Conservation (phyloP, 2,329 filamentous ascomycete species). For the Nigrospora oryzae region DNA sequence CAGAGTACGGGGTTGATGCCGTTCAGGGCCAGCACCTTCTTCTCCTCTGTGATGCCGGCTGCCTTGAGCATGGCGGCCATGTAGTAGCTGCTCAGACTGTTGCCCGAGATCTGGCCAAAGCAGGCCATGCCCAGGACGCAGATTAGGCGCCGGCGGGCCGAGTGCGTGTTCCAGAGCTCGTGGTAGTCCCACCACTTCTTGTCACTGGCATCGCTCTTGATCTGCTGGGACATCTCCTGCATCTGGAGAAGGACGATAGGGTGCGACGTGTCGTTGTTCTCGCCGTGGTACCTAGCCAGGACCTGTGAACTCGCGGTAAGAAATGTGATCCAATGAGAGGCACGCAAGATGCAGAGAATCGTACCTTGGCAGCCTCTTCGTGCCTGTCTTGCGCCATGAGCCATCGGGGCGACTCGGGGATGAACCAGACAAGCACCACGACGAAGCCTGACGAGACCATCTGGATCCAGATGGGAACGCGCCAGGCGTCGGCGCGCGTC, state of each 20-base stretch:
- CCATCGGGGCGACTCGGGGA: conserved; percentile 41
- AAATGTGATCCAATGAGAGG: background rate
- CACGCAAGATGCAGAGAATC: background rate
- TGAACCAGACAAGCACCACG: conserved; percentile 28
- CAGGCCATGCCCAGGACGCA: conserved; percentile 42
- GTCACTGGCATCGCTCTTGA: conserved; percentile 39
- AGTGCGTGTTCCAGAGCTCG: conserved; percentile 40
- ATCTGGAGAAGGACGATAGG: conserved; percentile 44
- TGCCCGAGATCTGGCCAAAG: conserved; percentile 45
- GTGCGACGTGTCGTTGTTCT: conserved; percentile 35
- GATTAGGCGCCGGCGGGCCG: conserved; percentile 38
- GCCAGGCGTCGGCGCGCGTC: conserved; percentile 28
- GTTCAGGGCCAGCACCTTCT: conserved; percentile 40
- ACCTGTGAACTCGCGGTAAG: conserved; percentile 14
- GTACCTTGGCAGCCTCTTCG: conserved; percentile 30
- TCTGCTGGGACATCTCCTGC: conserved; percentile 36
- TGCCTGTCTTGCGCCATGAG: conserved; percentile 31
- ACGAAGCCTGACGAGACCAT: conserved; percentile 41
- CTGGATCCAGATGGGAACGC: conserved; percentile 43
- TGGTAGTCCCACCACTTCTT: conserved; percentile 49
- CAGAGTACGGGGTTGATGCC: conserved; percentile 45
- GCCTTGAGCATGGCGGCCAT: conserved; percentile 21
- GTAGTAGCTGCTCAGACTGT: conserved; percentile 12
- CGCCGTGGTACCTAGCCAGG: conserved; percentile 41
- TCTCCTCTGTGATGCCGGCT: conserved; percentile 39